Percentiles rank a stretch among this genome's conserved stretches.
Evolutionary conservation across 2,329 filamentous ascomycete species (phyloP).

Genomic region (Fusarium newnesense): DNA sequence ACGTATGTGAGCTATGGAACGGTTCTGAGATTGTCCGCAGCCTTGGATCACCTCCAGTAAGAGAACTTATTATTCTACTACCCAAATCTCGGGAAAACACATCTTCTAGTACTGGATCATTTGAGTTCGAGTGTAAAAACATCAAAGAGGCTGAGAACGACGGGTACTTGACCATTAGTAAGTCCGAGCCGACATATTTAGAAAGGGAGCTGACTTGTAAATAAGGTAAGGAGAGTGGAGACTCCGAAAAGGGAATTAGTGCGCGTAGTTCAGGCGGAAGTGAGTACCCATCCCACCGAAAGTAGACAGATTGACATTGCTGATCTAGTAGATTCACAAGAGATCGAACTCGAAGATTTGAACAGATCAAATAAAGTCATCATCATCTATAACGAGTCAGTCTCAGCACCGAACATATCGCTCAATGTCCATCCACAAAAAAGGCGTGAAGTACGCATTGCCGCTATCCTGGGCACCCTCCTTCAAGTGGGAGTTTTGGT

Average conservation of each 20-base stretch:
- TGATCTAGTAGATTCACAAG: neutral
- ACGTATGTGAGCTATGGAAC: constrained; percentile 58
- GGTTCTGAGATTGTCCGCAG: constrained; percentile 49
- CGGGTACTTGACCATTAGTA: neutral
- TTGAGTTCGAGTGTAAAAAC: neutral
- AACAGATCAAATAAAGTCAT: neutral
- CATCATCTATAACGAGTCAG: neutral
- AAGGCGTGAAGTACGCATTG: fast-evolving
- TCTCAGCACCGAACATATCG: neutral
- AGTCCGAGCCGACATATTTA: fast-evolving
- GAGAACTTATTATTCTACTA: neutral
- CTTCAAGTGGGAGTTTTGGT: neutral
- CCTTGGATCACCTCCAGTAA: neutral
- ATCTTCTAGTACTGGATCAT: neutral
- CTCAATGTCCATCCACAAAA: neutral
- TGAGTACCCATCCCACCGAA: neutral
- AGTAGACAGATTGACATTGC: no score
- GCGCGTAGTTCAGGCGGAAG: no score
- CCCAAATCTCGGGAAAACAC: neutral
- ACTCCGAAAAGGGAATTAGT: no score
- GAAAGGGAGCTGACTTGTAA: fast-evolving
- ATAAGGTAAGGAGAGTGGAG: fast-evolving
- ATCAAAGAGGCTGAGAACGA: fast-evolving
- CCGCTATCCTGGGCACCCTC: neutral
- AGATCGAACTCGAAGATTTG: fast-evolving